Base-by-base conservation (phyloP, 371 early-diverging fungal genomes). In the Mortierella sp. region DNA sequence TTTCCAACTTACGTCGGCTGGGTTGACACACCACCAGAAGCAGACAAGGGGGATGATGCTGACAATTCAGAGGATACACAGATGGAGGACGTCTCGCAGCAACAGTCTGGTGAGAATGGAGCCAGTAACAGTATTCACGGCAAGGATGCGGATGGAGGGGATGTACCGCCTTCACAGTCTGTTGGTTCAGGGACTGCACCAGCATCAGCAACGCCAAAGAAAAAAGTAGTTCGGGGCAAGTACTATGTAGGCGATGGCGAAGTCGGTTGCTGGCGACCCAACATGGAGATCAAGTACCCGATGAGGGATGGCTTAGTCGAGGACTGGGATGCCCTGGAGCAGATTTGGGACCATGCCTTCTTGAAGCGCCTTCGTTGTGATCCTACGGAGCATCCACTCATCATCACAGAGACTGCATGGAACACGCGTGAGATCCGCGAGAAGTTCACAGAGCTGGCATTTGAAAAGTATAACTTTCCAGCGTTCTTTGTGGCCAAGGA, bases 271-370 rank as follows among this genome's bases (percentile, higher is more conserved):
- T 95, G 94, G 94, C 81, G 91, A 54, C 66, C 83, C 10, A 81
- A 90, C 54, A 89, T 96, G 90, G 95, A 97, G 59, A 81, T 96
- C 60, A 84, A 79, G 47, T 88, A 84, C 34, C 95, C 95, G 9
- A 70, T 94, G 70, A 71, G 85, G 54, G 89, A 94, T 43, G 90
- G 91, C 23, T 61, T 88, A 90, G 95, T 97, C 28, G 81, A 86
- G 27, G 96, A 98, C 82, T 98, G 97, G 97, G 97, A 97, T 54
- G 87, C 91, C 0, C 86, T 92, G 66, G 97, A 96, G 82, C 83
- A 89, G 54, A 86, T 97, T 50, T 95, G 95, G 94, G 87, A 95
- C 66, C 86, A 94, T 60, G 85, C 93, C 7, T 92, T 92, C 78
- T 76, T 84, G 46, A 74, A 84, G 5, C 79, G 89, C 61, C 83